Evolutionary conservation across 208 protist genomes (phyloP), one percentile per base, ranked within the genome.

Genomic region (Crithidia acanthocephali): DNA sequence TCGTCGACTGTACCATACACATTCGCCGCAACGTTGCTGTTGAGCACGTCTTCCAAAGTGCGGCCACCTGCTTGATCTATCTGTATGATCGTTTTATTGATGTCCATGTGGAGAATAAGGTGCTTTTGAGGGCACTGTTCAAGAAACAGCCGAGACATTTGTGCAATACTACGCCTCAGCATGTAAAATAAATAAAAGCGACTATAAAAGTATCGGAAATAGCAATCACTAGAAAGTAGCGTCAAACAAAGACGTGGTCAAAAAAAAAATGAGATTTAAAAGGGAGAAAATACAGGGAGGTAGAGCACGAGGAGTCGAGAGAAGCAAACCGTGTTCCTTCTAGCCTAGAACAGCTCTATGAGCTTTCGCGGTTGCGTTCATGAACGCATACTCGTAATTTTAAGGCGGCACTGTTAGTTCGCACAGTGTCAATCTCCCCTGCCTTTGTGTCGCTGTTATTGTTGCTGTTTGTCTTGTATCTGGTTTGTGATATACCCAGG

Each of bases 71-170:
- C 85, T 30, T 74, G 72, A 70, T 97, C 92, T 0, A 91, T 56
- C 74, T 94, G 88, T 55, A 97, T 93, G 60, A 97, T 95, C 18
- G 92, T 97, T 55, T 88, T 91, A 76, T 97, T 97, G 48, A 97
- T 92, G 56, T 97, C 92, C 84, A 97, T 91, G 69, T 97, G 90
- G 16, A 97, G 80, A 6, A 97, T 78, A 16, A 97, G 72, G 53
- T 88, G 92, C 48, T 83, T 84, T 57, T 68, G 78, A 2, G 76
- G 70, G 66, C 84, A 92, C 11, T 47, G n/a, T 32, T 89, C 80
- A 11, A 93, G 75, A 70, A 91, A 77, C 9, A 66, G 50, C 2
- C 80, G 74, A 1, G 83, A 90, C 87, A 92, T 96, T 42, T 20
- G 16, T 4, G 23, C 18, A 58, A 62, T 6, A 57, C 53, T 7